Evolutionary conservation across 2,329 filamentous ascomycete genomes (phyloP).

Genomic region (Aspergillus persii): DNA sequence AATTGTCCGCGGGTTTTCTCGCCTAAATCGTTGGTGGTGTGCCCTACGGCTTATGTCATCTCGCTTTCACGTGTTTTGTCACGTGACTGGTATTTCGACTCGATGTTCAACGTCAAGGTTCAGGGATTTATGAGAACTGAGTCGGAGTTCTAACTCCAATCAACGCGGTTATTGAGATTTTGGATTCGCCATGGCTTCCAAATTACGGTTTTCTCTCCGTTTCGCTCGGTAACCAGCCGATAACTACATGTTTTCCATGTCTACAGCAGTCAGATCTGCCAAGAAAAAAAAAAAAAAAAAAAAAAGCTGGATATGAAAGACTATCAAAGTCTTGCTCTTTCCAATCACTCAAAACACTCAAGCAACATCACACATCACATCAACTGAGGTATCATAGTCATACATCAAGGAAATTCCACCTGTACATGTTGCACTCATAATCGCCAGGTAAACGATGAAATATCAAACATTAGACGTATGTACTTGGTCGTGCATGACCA

Average conservation of each 20-base stretch:
- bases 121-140: too few relatives aligned
- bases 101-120: too few relatives aligned
- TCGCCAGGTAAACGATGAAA: slow-evolving; percentile 17
- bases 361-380: slow-evolving; percentile 24
- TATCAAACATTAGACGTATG: slow-evolving; percentile 38
- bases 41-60: slow-evolving; percentile 16
- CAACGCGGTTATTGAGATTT: not conserved
- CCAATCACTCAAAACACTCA: slow-evolving; percentile 16
- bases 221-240: too few relatives aligned
- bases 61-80: not conserved
- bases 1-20: slow-evolving; percentile 22
- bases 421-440: slow-evolving; percentile 24
- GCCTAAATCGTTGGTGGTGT: slow-evolving; percentile 23
- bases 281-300: not conserved
- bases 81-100: not conserved
- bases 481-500: slow-evolving; percentile 37
- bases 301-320: not conserved
- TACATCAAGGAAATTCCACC: slow-evolving; percentile 37
- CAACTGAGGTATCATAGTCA: slow-evolving; percentile 44
- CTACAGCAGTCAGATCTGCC: not conserved
- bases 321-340: slow-evolving; percentile 9
- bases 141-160: too few relatives aligned
- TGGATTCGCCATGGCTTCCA: too few relatives aligned
- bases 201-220: too few relatives aligned
- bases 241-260: not conserved